Percentiles rank a stretch among this genome's conserved stretches.
Conservation (phyloP, 305 asterid genomes). For the Ilex paraguariensis region DNA sequence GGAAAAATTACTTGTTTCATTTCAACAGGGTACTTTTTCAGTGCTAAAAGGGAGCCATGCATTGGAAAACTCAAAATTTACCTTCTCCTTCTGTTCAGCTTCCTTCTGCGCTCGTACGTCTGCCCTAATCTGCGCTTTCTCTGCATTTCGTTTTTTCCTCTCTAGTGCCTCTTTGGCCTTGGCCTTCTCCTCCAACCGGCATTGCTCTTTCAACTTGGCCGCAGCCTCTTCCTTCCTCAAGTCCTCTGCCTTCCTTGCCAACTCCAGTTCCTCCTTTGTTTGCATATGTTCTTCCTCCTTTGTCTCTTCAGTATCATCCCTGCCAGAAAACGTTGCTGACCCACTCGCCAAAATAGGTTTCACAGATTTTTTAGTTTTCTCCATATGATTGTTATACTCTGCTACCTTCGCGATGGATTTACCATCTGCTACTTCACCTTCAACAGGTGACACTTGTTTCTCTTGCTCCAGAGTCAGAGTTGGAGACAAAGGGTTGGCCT, state of each 20-base stretch:
- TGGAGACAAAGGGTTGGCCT: conserved; percentile 24
- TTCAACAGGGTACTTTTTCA: too few relatives aligned
- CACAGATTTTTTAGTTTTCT: conserved; percentile 18
- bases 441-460: conserved; percentile 25
- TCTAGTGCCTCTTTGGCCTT: conserved; percentile 87
- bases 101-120: conserved; percentile 74
- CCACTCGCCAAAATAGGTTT: conserved; percentile 23
- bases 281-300: conserved; percentile 30
- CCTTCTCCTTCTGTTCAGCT: conserved; percentile 92
- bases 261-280: conserved; percentile 57
- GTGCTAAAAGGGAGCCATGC: too few relatives aligned
- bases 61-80: conserved; percentile 14
- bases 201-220: conserved; percentile 68
- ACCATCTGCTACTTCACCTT: conserved; percentile 19
- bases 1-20: too few relatives aligned
- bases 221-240: conserved; percentile 38
- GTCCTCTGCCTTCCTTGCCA: conserved; percentile 54
- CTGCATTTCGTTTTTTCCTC: conserved; percentile 79
- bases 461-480: conserved; percentile 25
- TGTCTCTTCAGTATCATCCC: conserved; percentile 20
- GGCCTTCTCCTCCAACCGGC: conserved; percentile 57
- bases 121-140: conserved; percentile 65
- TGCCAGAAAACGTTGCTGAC: conserved; percentile 25
- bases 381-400: conserved; percentile 25
- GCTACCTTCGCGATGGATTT: conserved; percentile 16